Percentiles rank a stretch among this genome's conserved stretches.
Evolutionary conservation across 1,139 yeast genomes (phyloP).

Genomic region (Tardiomyces depauwii): DNA sequence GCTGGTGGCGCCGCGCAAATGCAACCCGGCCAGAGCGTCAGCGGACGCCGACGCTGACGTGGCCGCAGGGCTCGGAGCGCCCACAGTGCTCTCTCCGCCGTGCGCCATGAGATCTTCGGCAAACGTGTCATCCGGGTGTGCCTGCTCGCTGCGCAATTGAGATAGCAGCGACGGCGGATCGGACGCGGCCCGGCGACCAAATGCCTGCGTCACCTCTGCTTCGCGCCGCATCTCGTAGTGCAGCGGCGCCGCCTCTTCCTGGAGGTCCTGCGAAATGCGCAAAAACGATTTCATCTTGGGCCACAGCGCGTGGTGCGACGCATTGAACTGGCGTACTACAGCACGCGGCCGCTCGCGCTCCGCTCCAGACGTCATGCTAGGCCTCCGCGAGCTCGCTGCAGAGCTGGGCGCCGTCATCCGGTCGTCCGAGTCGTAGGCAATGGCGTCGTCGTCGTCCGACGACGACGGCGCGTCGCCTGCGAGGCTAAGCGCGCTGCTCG

Average conservation of each 20-base stretch:
- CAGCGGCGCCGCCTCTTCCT: conserved; percentile 22
- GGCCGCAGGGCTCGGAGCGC: too few relatives aligned
- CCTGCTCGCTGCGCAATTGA: background rate
- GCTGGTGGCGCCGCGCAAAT: too few relatives aligned
- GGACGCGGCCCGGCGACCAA: background rate
- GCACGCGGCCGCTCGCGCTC: conserved; percentile 4
- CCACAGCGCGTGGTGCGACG: conserved; percentile 15
- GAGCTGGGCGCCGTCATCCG: conserved; percentile 16
- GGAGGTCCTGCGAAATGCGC: conserved; percentile 23
- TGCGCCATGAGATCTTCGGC: background rate
- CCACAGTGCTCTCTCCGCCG: too few relatives aligned
- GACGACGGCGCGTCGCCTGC: conserved; percentile 8
- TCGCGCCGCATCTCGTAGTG: conserved; percentile 25
- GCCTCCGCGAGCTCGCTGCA: conserved; percentile 9
- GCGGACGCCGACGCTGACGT: background rate
- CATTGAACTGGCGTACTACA: conserved; percentile 9
- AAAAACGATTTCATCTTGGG: conserved; percentile 22
- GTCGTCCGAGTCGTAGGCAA: conserved; percentile 18
- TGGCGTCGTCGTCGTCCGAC: conserved; percentile 3
- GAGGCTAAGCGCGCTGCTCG: conserved; percentile 7
- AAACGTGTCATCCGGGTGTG: background rate
- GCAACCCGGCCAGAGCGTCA: background rate
- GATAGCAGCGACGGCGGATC: background rate
- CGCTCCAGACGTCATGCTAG: conserved; percentile 1
- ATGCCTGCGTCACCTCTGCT: conserved; percentile 19